Base-by-base conservation (phyloP, 768 basidiomycete species). In the Termitomyces sp. region DNA sequence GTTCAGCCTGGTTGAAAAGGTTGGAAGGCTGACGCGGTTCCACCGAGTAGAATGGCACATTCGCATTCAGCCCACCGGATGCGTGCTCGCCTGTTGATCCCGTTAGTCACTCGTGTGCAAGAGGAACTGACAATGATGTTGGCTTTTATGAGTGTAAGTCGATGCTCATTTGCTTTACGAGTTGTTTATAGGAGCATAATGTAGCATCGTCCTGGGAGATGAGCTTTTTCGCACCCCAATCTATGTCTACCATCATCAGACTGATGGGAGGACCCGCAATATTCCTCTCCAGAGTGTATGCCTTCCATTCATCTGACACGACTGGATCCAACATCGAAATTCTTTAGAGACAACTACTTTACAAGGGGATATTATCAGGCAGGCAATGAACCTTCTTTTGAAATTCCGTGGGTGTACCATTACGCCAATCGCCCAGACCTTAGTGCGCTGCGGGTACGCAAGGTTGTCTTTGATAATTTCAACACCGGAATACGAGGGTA, bases 181-280 rank as follows among this genome's bases (percentile, higher is more conserved):
- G 4, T 29, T 16, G 6, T 23, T 27, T 3, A 31, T 52, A 31
- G 43, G 27, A 25, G 45, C 3, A 25, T 14, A 37, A 14, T 34
- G 4, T 42, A 81, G 80, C 79, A 0, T 80, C 79, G 7, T 82
- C 80, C 19, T 82, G 79, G 79, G 79, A 82, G 57, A 77, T 77
- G 70, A 79, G 76, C 63, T 80, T 81, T 67, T 81, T 79, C 56
- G 78, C 76, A 2, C 79, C 80, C 4, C 78, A 82, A 53, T 79
- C 79, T 6, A 78, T 81, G 71, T 68, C 77, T 17, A 78, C 78
- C 1, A 62, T 81, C 32, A 65, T 82, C 32, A 60, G 61, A 16
- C 70, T 81, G 4, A 82, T 80, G 79, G 80, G 79, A 27, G 80
- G 80, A 0, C 63, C 70, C 9, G 68, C 58, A 1, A 76, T 74